Conservation (phyloP, 257 asterid genomes). For the Dorcoceras hygrometricum region DNA sequence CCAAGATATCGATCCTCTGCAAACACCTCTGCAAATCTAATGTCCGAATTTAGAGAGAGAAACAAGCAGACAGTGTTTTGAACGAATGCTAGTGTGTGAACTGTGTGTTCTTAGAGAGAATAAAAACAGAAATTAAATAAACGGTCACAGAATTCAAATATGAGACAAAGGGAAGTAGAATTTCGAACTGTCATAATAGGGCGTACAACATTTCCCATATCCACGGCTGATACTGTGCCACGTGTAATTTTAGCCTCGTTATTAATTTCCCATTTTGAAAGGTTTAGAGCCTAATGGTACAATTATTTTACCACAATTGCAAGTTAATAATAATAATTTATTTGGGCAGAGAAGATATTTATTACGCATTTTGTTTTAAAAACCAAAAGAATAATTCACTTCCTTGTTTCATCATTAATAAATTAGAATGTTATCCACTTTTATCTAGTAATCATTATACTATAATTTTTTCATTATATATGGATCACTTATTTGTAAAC, state of each 20-base stretch:
- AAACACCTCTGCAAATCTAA: constrained; percentile 15
- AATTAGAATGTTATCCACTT: no score
- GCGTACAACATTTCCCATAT: not conserved
- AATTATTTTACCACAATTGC: not conserved
- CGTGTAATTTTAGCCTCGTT: constrained; percentile 17
- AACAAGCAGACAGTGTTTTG: constrained; percentile 3
- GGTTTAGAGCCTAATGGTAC: constrained; percentile 8
- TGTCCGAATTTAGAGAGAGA: constrained; percentile 16
- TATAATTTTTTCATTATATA: no score
- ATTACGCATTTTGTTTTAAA: not conserved
- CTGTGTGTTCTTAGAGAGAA: constrained; percentile 25
- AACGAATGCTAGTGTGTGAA: constrained; percentile 23
- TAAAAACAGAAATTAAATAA: constrained; percentile 10
- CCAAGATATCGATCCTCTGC: constrained; percentile 6
- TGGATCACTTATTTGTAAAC: no score
- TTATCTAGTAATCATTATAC: no score
- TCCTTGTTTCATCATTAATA: no score
- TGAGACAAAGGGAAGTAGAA: constrained; percentile 34
- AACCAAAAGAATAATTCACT: no score
- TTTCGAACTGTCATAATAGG: constrained; percentile 33
- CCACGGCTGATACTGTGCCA: constrained; percentile 30
- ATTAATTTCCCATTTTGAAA: constrained; percentile 3
- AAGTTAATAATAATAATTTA: not conserved
- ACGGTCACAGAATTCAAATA: constrained; percentile 56
- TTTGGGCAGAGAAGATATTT: not conserved